Evolutionary conservation across 805 yeast genomes (phyloP).

Genomic region (Candida verbasci): DNA sequence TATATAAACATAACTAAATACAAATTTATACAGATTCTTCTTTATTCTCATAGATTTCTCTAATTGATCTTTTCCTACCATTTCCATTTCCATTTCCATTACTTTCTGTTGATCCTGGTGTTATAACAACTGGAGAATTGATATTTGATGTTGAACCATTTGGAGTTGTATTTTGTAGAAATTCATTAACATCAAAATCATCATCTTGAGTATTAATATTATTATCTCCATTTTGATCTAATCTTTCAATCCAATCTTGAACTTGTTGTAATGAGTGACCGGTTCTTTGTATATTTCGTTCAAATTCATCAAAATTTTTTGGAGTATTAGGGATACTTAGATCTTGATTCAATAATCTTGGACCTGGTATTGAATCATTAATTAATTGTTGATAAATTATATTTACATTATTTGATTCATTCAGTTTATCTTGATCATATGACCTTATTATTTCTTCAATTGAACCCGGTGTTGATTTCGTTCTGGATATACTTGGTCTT

Average conservation of each 20-base stretch:
- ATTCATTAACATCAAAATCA: slow-evolving; percentile 33
- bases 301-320: slow-evolving; percentile 21
- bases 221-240: slow-evolving; percentile 16
- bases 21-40: no score
- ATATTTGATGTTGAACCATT: slow-evolving; percentile 2
- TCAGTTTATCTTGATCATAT: slow-evolving; percentile 16
- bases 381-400: slow-evolving; percentile 27
- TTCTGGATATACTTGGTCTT: not conserved
- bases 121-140: slow-evolving; percentile 9
- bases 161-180: slow-evolving; percentile 15
- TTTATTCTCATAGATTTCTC: no score
- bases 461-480: slow-evolving; percentile 12
- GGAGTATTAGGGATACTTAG: slow-evolving; percentile 13
- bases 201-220: slow-evolving; percentile 7
- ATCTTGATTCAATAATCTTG: slow-evolving; percentile 32
- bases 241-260: slow-evolving; percentile 50
- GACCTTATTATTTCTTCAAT: slow-evolving; percentile 29
- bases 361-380: slow-evolving; percentile 22
- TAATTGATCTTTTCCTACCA: no score
- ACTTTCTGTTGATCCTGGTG: slow-evolving; percentile 9
- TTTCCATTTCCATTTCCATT: slow-evolving; percentile 1
- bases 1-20: no score
- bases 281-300: slow-evolving; percentile 44
- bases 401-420: slow-evolving; percentile 17
- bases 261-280: slow-evolving; percentile 52